Evolutionary conservation across 768 basidiomycete genomes (phyloP), one percentile per base, ranked within the genome.

Genomic region (Rhizopogon vesiculosus): DNA sequence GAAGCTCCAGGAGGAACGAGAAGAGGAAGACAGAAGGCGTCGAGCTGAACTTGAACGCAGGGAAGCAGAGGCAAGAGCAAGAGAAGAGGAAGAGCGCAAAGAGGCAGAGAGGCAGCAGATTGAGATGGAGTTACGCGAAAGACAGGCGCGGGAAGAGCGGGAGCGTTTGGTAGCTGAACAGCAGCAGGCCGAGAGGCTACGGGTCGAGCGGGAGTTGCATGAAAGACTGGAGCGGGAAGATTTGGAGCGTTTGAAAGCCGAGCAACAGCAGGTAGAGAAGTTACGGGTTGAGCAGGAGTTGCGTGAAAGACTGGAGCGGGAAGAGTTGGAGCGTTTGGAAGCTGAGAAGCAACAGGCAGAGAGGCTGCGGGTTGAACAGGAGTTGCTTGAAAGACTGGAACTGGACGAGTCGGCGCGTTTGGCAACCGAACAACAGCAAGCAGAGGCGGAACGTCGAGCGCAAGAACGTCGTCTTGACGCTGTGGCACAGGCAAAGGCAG

Each of bases 11-110:
- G 64, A 58, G 44, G 66, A 68, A 58, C 66, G 44, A 45, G 70
- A 69, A 54, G 61, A 57, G 19, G 64, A 65, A 18, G 65, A 62
- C 55, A 64, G 54, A 53, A 59, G 29, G 48, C 61, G 41, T 40
- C 57, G 44, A 25, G 56, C 59, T 46, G 64, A 61, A 56, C 55
- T 48, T 5, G 58, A 65, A 38, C 53, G 39, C 22, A 64, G 76
- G 28, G 74, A 79, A 44, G 69, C 72, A 6, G 58, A 74, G 22
- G 72, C 74, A 45, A 68, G 74, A 55, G 69, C 67, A 42, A 64
- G 59, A 53, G 66, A 66, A 50, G 69, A 63, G 45, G 71, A 66
- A 43, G 73, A 77, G 56, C 62, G 68, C 13, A 51, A 50, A 57
- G 60, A 60, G 29, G 59, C 57, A 54, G 74, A 72, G 40, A 72